A percentile compares a stretch with the other conserved stretches of the same genome.
Conservation (phyloP, 2,329 filamentous ascomycete species). For the Fusarium sp. region DNA sequence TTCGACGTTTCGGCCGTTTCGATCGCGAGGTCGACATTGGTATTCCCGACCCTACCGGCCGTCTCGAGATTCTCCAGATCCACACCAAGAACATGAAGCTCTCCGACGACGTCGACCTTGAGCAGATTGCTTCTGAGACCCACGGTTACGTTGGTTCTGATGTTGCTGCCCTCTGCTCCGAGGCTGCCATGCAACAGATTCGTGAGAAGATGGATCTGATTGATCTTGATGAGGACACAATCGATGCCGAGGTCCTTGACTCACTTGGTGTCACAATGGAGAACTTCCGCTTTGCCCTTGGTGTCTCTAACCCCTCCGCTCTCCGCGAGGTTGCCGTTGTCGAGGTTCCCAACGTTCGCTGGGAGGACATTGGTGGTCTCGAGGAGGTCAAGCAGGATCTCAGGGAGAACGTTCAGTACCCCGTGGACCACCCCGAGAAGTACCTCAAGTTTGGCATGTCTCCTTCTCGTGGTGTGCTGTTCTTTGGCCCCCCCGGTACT, state of each 20-base stretch:
- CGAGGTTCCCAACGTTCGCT: slow-evolving; percentile 98
- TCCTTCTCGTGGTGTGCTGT: slow-evolving; percentile 96
- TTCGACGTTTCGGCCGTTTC: slow-evolving; percentile 98
- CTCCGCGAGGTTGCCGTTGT: slow-evolving; percentile 99
- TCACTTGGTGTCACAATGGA: slow-evolving; percentile 99
- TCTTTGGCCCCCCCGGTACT: slow-evolving; percentile 99
- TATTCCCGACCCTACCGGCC: slow-evolving; percentile 96
- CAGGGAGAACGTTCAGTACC: slow-evolving; percentile 98
- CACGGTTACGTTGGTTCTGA: slow-evolving; percentile 99
- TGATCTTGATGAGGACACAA: slow-evolving; percentile 98
- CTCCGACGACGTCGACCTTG: slow-evolving; percentile 93
- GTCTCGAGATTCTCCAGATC: slow-evolving; percentile 98
- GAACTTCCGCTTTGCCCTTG: slow-evolving; percentile 99
- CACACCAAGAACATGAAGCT: slow-evolving; percentile 99
- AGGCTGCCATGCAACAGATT: slow-evolving; percentile 99
- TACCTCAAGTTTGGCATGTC: slow-evolving; percentile 99
- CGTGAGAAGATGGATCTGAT: slow-evolving; percentile 99
- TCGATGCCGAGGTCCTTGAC: slow-evolving; percentile 97
- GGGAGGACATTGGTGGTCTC: slow-evolving; percentile 99
- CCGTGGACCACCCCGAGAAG: slow-evolving; percentile 98
- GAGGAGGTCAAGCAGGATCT: slow-evolving; percentile 99
- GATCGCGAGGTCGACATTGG: slow-evolving; percentile 99
- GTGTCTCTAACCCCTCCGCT: slow-evolving; percentile 97
- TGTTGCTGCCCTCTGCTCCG: slow-evolving; percentile 96
- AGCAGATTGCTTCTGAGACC: slow-evolving; percentile 96